Conservation (phyloP, 139 green algal species). For the Closterium sp. region DNA sequence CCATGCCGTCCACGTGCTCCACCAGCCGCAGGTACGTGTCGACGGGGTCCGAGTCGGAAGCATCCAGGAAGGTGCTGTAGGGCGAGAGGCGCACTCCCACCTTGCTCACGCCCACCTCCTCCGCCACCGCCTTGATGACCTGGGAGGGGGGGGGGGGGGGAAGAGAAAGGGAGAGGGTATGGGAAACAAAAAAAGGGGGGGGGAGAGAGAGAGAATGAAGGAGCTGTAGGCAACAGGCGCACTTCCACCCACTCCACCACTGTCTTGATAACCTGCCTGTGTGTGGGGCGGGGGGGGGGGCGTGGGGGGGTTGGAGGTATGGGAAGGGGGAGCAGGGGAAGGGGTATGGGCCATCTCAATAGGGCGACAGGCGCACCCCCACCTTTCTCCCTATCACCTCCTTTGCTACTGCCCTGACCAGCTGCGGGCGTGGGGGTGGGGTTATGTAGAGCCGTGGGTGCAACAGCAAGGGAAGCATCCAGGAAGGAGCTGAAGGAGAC, state of each 20-base stretch:
- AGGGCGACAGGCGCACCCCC: conserved; percentile 59
- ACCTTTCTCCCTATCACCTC: conserved; percentile 61
- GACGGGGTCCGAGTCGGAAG: conserved; percentile 36
- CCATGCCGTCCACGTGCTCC: conserved; percentile 62
- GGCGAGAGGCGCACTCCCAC: conserved; percentile 74
- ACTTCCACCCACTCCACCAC: conserved; percentile 58
- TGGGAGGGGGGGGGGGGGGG: no score
- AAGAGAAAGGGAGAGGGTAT: no score
- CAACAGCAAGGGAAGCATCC: no score
- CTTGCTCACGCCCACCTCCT: conserved; percentile 60
- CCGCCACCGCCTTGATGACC: conserved; percentile 34
- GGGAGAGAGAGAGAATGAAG: conserved; percentile 71
- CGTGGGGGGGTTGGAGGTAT: no score
- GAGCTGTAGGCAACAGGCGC: conserved; percentile 63
- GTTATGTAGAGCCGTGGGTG: no score
- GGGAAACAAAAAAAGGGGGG: background rate
- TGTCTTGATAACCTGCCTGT: background rate
- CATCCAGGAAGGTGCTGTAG: conserved; percentile 61
- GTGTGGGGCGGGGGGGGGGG: no score
- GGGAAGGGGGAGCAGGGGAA: no score
- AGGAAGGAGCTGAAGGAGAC: no score
- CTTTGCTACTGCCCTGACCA: conserved; percentile 48
- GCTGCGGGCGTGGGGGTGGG: no score
- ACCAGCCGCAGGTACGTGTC: conserved; percentile 21
- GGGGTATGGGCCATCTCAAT: conserved; percentile 69